Conservation (phyloP, 2,329 filamentous ascomycete species). For the Neoascochyta sp. region DNA sequence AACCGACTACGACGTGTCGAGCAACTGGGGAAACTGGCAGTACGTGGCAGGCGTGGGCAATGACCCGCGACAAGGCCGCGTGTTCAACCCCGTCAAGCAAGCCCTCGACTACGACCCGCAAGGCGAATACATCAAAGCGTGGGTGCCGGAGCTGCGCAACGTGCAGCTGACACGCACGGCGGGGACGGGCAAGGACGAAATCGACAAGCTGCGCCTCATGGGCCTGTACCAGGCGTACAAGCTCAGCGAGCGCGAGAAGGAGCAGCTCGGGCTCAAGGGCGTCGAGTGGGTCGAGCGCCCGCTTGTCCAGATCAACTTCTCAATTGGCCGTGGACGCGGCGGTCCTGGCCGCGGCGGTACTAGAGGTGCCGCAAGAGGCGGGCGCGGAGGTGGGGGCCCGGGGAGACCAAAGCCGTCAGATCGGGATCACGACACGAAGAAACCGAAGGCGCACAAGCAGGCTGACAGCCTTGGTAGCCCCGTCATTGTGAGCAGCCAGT, state of each 20-base stretch:
- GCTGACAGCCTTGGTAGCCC: no score
- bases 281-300: constrained; percentile 66
- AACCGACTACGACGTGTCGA: constrained; percentile 71
- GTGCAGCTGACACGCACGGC: constrained; percentile 40
- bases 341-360: constrained; percentile 7
- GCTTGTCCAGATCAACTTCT: constrained; percentile 34
- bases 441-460: no score
- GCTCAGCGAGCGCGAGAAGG: constrained; percentile 56
- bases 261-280: constrained; percentile 53
- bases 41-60: constrained; percentile 78
- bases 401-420: no score
- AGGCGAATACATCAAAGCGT: constrained; percentile 67
- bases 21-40: constrained; percentile 82
- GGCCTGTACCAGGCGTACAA: constrained; percentile 70
- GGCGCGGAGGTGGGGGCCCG: constrained; percentile 4
- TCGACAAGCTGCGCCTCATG: constrained; percentile 43
- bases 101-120: constrained; percentile 70
- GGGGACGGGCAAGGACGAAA: constrained; percentile 22
- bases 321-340: constrained; percentile 30
- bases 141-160: constrained; percentile 64
- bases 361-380: constrained; percentile 2
- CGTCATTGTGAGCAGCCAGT: no score
- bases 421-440: no score
- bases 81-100: constrained; percentile 81
- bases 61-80: constrained; percentile 67